Base-by-base conservation (phyloP, 306 rosid species). In the Pyrus betulifolia region DNA sequence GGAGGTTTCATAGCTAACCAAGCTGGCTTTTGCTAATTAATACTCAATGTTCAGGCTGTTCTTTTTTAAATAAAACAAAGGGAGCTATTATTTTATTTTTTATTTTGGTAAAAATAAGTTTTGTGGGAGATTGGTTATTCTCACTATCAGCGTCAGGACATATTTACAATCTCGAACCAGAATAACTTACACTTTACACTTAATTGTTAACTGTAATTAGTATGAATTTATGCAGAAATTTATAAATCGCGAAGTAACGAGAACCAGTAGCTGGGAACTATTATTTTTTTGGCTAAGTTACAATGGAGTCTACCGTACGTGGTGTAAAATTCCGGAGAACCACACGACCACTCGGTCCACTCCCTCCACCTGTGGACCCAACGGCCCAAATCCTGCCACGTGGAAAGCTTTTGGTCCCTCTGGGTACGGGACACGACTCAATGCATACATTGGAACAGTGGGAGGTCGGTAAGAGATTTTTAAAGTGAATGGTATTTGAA, bases 261-360 rank as follows among this genome's bases (percentile, higher is more conserved):
- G 9, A 6, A 35, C 8, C 6, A 6, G 8, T 35, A 0, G 2
- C 8, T 7, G 42, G 2, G 42, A 35, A 35, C 9, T 28, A 63
- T 15, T 30, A 30, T 30, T 63, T 63, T 63, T 30, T 49, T 18
- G 55, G 3, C 9, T 1, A 35, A 35, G 42, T 49, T 15, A 49
- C 21, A 49, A 4, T 49, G 54, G 70, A 31, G 71, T 63, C 44
- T 25, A 33, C 25, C 72, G 60, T 62, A 27, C 31, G 11, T 21
- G 22, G 59, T 2, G 18, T 61, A 6, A 74, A 79, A 57, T 63
- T 65, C 59, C 57, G 77, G 89, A 77, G 55, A 84, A 71, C 77
- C 84, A 77, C 91, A 83, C 82, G 85, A 84, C 79, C 42, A 35
- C 10, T 35, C 42, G 42, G 42, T 49, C 21, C 55, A 18, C 40